Evolutionary conservation across 1,284 basidiomycete species (phyloP).

Genomic region (Ceraceosorus guamensis): DNA sequence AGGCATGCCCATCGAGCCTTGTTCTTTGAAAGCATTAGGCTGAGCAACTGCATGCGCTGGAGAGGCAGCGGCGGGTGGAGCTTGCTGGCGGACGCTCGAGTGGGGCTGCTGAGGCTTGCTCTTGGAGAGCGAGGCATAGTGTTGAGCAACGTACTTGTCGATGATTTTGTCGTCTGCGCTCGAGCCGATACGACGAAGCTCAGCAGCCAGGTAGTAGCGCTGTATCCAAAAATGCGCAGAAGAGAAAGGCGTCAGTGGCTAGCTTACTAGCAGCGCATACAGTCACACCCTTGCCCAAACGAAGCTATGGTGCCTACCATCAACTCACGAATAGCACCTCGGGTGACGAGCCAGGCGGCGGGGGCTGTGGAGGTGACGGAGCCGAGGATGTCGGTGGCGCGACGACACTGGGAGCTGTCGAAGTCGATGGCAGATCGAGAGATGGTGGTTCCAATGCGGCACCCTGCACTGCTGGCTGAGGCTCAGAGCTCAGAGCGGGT

Average conservation of each 20-base stretch:
- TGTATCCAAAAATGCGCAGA: neutral
- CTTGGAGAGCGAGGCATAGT: constrained; percentile 19
- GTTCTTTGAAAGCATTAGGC: neutral
- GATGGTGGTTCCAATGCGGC: neutral
- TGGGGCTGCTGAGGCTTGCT: neutral
- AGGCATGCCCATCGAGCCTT: neutral
- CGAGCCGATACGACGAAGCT: constrained; percentile 37
- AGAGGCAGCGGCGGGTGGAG: neutral
- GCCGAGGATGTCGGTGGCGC: neutral
- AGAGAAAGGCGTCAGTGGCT: neutral
- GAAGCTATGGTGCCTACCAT: neutral
- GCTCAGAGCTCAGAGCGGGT: neutral
- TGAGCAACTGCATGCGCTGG: neutral
- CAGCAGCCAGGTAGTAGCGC: constrained; percentile 40
- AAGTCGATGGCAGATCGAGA: neutral
- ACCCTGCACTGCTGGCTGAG: neutral
- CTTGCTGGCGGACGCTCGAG: neutral
- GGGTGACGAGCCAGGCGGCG: constrained; percentile 29
- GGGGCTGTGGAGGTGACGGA: constrained; percentile 8
- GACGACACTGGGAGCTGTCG: neutral
- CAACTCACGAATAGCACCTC: constrained; percentile 24
- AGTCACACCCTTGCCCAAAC: neutral
- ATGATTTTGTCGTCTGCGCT: constrained; percentile 32
- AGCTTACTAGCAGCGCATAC: neutral
- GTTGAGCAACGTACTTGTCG: constrained; percentile 39